These are phyloP conservation scores for Akebia trifoliata DNA, from an alignment of 164 flowering plant genomes.

Conservation along the genomic window DNA sequence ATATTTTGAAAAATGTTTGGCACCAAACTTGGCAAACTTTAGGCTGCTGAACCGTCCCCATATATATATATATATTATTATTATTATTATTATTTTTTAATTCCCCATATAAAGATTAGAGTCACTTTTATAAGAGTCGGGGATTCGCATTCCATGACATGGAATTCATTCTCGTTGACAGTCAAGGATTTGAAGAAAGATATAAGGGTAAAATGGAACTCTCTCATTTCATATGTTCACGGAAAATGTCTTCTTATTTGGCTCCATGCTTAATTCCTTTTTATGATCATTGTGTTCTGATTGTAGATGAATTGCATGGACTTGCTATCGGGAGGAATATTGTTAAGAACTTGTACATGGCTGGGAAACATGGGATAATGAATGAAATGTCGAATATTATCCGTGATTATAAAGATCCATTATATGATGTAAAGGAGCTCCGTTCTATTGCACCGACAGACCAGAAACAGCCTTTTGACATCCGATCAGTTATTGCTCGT, in stretches of 20 bases:
- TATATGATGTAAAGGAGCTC: conserved; percentile 83
- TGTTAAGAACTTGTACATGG: conserved; percentile 84
- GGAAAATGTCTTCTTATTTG: background rate
- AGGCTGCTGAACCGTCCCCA: no score
- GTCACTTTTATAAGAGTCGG: no score
- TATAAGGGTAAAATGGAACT: no score
- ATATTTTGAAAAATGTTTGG: no score
- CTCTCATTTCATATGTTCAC: no score
- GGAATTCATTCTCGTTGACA: no score
- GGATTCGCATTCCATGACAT: no score
- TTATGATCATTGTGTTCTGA: conserved; percentile 1
- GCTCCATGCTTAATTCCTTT: background rate
- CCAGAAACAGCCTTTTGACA: conserved; percentile 82
- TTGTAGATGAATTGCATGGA: conserved; percentile 88
- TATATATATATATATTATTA: no score
- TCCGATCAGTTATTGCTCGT: conserved; percentile 85
- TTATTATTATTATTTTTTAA: no score
- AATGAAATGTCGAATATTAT: conserved; percentile 20
- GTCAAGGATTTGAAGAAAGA: no score
- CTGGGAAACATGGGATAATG: conserved; percentile 43
- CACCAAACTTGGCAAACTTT: no score
- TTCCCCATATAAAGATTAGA: no score
- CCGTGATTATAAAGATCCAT: conserved; percentile 59
- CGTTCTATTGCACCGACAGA: conserved; percentile 84
- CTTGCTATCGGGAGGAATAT: conserved; percentile 90